Evolutionary conservation across 805 yeast species (phyloP), one percentile per base, ranked within the genome.

Genomic region (Pichia gijzeniarum): DNA sequence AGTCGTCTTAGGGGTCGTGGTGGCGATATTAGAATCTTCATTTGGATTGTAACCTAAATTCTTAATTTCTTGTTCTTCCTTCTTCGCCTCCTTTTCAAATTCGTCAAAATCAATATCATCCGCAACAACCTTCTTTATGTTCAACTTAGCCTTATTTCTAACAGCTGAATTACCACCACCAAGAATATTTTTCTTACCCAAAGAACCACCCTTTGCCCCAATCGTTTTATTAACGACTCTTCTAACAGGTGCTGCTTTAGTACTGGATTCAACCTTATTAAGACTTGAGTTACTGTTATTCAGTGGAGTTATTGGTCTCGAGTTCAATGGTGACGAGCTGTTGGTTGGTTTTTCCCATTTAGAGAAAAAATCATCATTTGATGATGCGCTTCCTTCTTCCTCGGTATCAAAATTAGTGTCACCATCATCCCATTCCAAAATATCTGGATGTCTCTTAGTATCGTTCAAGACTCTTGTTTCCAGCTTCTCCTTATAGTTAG

Each of bases 341-440:
- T 77, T 69, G 3, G 82, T 51, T n/a, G 95, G 88, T 59, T 87
- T 87, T 47, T 86, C 87, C 93, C 96, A 90, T 60, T 80, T 82
- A 44, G 93, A 76, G 67, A 93, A 93, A 64, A 93, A 93, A 65
- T 88, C 96, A 63, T 89, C 96, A 21, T 74, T 74, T 27, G 77
- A 71, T 39, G 69, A 73, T 12, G 50, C 16, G 28, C 36, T 30
- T 19, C 67, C 50, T 62, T 86, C 93, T 60, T 86, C 95, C 19
- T 74, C 76, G 30, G 77, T 70, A 35, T 67, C 72, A 18, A 63
- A 47, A 9, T 56, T 60, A 18, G 55, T 48, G 28, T 57, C 50
- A 44, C 66, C 64, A 52, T 74, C 78, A 43, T 79, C 86, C 53
- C 85, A 70, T 28, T 82, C 85, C 21, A 85, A 79, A 30, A 76